Conservation (phyloP, 2,329 filamentous ascomycete genomes). For the Ophiocordyceps camponoti-saundersi region DNA sequence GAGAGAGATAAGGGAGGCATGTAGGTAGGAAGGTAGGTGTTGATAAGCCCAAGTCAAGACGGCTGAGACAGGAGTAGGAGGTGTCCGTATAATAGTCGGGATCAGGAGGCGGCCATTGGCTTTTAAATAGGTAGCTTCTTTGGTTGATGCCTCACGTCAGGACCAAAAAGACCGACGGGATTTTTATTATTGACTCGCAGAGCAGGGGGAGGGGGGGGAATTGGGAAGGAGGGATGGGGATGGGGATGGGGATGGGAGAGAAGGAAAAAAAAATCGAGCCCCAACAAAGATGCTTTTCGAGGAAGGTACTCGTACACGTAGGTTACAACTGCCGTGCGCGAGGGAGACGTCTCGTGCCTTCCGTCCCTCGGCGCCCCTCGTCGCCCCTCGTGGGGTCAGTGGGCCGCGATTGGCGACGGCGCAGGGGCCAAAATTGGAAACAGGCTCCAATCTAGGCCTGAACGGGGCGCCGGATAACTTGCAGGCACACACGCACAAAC, state of each 20-base stretch:
- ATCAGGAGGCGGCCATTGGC: neutral
- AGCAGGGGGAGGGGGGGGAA: neutral
- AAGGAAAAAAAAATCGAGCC: neutral
- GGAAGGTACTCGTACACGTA: conserved; percentile 1
- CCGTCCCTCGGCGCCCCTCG: conserved; percentile 2
- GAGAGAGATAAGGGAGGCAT: neutral
- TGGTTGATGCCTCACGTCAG: neutral
- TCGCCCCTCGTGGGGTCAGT: conserved; percentile 3
- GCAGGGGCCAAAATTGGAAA: conserved; percentile 1
- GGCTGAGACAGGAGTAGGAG: neutral
- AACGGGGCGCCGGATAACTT: too few species aligned
- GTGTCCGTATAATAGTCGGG: neutral
- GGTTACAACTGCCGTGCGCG: neutral
- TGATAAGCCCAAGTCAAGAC: neutral
- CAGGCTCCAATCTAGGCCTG: neutral
- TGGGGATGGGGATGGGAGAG: neutral
- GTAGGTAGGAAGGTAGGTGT: neutral
- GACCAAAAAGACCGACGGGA: neutral
- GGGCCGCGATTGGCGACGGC: conserved; percentile 1
- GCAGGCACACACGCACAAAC: too few species aligned
- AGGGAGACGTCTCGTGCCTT: conserved; percentile 5
- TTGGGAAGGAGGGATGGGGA: neutral
- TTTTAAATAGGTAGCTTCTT: neutral
- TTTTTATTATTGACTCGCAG: neutral
- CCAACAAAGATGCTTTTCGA: conserved; percentile 2